These are phyloP conservation scores for Paraphoma chrysanthemicola DNA, from an alignment of 2,329 filamentous ascomycete species.

Conservation along the genomic window DNA sequence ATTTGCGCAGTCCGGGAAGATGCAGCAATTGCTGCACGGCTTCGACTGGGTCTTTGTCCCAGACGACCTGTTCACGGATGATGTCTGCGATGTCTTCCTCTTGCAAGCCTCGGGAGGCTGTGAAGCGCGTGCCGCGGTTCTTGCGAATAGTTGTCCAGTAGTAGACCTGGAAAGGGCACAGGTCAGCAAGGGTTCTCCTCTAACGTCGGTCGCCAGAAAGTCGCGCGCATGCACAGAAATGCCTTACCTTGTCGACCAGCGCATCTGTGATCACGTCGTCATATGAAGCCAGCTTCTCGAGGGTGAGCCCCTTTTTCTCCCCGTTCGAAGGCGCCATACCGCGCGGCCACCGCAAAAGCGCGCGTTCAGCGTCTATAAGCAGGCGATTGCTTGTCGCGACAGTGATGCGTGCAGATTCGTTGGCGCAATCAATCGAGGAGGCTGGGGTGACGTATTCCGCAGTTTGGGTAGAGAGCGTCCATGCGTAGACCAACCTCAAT, in stretches of 20 bases:
- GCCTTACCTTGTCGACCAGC: constrained; percentile 87
- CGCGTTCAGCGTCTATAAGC: background rate
- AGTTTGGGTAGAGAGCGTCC: constrained; percentile 12
- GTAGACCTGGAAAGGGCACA: constrained; percentile 69
- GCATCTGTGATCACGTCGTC: constrained; percentile 96
- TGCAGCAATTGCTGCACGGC: constrained; percentile 77
- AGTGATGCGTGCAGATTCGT: constrained; percentile 1
- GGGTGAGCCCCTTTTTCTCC: constrained; percentile 75
- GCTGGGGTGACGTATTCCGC: constrained; percentile 39
- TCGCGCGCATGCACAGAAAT: constrained; percentile 3
- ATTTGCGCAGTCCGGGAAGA: constrained; percentile 76
- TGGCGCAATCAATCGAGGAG: constrained; percentile 13
- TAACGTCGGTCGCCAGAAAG: constrained; percentile 12
- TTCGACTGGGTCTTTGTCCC: constrained; percentile 72
- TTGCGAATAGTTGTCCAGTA: constrained; percentile 98
- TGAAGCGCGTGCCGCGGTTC: constrained; percentile 84
- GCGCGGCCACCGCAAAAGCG: constrained; percentile 13
- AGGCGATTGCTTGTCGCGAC: constrained; percentile 5
- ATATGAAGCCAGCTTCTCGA: constrained; percentile 88
- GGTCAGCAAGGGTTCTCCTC: constrained; percentile 18
- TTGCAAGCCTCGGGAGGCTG: constrained; percentile 79
- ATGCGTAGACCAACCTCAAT: constrained; percentile 21
- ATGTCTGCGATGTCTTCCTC: constrained; percentile 68
- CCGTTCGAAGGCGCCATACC: constrained; percentile 53
- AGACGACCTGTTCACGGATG: constrained; percentile 70